Evolutionary conservation across 1,284 basidiomycete genomes (phyloP), one percentile per base, ranked within the genome.

Genomic region (Laetiporus sulphureus): DNA sequence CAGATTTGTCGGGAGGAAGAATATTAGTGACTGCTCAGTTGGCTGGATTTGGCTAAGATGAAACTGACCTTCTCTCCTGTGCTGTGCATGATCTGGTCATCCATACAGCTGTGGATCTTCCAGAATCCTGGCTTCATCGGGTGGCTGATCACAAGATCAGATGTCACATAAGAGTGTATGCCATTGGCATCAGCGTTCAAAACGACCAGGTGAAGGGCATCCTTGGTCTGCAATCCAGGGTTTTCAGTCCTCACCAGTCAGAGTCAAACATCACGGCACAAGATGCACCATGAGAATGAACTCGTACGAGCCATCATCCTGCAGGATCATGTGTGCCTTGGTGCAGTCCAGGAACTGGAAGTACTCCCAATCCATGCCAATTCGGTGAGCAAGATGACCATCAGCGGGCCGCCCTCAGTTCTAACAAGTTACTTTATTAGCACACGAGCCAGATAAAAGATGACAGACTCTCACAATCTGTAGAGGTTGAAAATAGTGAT

Each of bases 81-180:
- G 10, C 51, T 46, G 34, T 71, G 66, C 51, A 75, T 71, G 32
- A 77, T 70, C 49, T 75, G 72, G 48, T 76, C 73, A 44, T 77
- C 74, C 5, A 59, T 57, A 10, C 75, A 60, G 0, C 75, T 73
- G 29, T 57, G 61, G 13, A 73, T 57, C 45, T 65, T 67, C 66
- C 67, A 76, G 12, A 61, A 56, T 4, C 65, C 64, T 4, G 59
- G 52, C 25, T 66, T 67, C 0, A 64, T 65, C 5, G 73, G 71
- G 51, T 77, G 75, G 12, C 63, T 66, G 0, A 57, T 40, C 19
- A 74, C 49, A 6, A 75, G 50, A 52, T 76, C 73, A 18, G 59
- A 65, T 3, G 69, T 64, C 6, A 59, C 58, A 40, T 61, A 67
- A 6, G 59, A 65, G 19, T 58, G 52, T 1, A 46, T 36, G 1